Evolutionary conservation across 257 asterid genomes (phyloP), one percentile per base, ranked within the genome.

Genomic region (Osmanthus fragrans): DNA sequence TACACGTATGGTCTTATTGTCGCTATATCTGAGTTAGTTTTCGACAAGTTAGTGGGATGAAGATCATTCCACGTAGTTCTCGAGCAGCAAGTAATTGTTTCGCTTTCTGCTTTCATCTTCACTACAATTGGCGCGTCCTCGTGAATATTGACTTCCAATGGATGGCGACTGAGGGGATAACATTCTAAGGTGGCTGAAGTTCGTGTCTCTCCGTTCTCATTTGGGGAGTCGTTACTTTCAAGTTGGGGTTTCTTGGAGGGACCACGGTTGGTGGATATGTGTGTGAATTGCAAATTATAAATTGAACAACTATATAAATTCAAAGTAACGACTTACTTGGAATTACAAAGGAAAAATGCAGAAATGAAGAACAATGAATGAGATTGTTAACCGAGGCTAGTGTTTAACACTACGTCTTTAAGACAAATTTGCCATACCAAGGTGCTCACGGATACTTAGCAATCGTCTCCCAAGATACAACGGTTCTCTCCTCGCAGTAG

Each of bases 81-180:
- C 33, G 97, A 94, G 87, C 96, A 94, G 83, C 99, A 92, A 84
- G 89, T 91, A 77, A 89, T 90, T 91, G 99, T 94, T 54, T 94
- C 97, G 30, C 27, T 92, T 2, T 80, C 90, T 3, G 99, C 87
- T 3, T 94, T 92, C 34, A 34, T 84, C 58, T 94, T 94, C 76
- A 90, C 99, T 0, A 89, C 97, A 6, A 79, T 92, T 16, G 97
- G 32, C 13, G 78, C 13, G 78, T 90, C 19, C 11, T 87, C n/a
- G 86, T 85, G 75, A 92, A 73, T 54, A 80, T 82, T 0, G 97
- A 87, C 70, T 91, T 92, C 70, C 83, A 80, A 15, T 81, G 76
- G 19, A 90, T 94, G 97, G 83, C 73, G 6, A 71, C 87, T 0
- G 97, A 94, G 89, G 96, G 96, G 6, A 74, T 23, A 3, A 39